A percentile compares a stretch with the other conserved stretches of the same genome.
Evolutionary conservation across 345 rosid genomes (phyloP).

Genomic region (Lumnitzera littorea): DNA sequence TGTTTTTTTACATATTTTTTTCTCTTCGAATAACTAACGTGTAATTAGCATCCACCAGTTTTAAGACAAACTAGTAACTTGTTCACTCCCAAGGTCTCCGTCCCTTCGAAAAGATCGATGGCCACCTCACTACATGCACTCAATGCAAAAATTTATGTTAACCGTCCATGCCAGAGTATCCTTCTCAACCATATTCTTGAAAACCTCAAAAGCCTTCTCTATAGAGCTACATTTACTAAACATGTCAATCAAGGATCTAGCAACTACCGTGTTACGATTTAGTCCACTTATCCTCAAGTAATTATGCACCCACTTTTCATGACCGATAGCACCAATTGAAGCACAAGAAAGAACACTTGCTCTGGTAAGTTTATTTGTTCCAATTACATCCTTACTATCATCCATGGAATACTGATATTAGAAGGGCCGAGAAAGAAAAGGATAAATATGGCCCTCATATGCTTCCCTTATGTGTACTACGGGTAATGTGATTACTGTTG

Average conservation of each 20-base stretch:
- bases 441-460: no score
- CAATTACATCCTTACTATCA: slow-evolving; percentile 7
- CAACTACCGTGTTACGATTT: slow-evolving; percentile 38
- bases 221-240: slow-evolving; percentile 54
- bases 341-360: slow-evolving; percentile 56
- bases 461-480: no score
- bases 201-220: slow-evolving; percentile 35
- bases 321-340: slow-evolving; percentile 43
- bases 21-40: no score
- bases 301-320: slow-evolving; percentile 41
- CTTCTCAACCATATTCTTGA: slow-evolving; percentile 34
- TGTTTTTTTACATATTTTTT: no score
- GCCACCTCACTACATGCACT: slow-evolving; percentile 45
- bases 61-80: no score
- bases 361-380: slow-evolving; percentile 46
- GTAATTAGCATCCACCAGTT: no score
- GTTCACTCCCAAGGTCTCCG: slow-evolving; percentile 30
- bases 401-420: slow-evolving; percentile 13
- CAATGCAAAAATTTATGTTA: slow-evolving; percentile 45
- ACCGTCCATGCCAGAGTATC: slow-evolving; percentile 57
- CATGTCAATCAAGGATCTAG: slow-evolving; percentile 58
- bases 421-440: no score
- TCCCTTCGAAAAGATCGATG: slow-evolving; percentile 33
- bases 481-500: no score
- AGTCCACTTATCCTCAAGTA: slow-evolving; percentile 38